These are phyloP conservation scores for Raphanus hybrid DNA, from an alignment of 441 rosid species.

Conservation along the genomic window DNA sequence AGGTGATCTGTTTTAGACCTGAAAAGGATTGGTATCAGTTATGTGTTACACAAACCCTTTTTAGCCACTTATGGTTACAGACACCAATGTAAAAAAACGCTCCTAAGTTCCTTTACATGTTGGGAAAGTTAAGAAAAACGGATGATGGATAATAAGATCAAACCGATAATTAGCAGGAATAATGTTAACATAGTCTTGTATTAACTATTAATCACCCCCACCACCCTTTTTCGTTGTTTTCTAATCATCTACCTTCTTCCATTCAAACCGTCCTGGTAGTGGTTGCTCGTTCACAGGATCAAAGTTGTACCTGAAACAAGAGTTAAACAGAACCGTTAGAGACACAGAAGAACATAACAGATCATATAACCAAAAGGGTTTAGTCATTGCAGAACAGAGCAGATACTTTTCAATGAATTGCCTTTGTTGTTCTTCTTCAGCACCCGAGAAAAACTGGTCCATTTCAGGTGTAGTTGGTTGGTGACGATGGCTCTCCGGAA, in stretches of 20 bases:
- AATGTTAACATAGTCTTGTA: constrained; percentile 43
- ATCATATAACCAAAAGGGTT: not conserved
- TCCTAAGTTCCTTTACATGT: constrained; percentile 77
- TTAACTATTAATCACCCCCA: constrained; percentile 42
- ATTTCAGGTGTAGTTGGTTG: constrained; percentile 72
- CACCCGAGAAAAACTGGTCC: constrained; percentile 71
- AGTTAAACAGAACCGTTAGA: not conserved
- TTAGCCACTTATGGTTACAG: constrained; percentile 80
- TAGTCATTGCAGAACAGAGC: too few species aligned
- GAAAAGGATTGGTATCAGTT: constrained; percentile 65
- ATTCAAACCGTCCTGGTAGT: constrained; percentile 75
- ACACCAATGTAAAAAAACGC: constrained; percentile 45
- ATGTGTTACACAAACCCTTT: constrained; percentile 58
- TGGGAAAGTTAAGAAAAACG: constrained; percentile 41
- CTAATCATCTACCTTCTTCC: constrained; percentile 85
- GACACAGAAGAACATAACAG: constrained; percentile 19
- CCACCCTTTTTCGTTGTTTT: not conserved
- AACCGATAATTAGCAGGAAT: constrained; percentile 58
- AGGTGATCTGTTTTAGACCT: constrained; percentile 68
- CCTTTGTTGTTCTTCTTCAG: constrained; percentile 77
- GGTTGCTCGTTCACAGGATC: constrained; percentile 88
- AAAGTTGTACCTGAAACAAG: constrained; percentile 77
- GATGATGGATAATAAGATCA: constrained; percentile 70
- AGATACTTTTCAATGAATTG: constrained; percentile 70
- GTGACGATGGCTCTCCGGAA: constrained; percentile 28